phyloP scores from a whole-genome alignment of 2,329 filamentous ascomycete genomes.

The Trichoderma brevicompactum region DNA sequence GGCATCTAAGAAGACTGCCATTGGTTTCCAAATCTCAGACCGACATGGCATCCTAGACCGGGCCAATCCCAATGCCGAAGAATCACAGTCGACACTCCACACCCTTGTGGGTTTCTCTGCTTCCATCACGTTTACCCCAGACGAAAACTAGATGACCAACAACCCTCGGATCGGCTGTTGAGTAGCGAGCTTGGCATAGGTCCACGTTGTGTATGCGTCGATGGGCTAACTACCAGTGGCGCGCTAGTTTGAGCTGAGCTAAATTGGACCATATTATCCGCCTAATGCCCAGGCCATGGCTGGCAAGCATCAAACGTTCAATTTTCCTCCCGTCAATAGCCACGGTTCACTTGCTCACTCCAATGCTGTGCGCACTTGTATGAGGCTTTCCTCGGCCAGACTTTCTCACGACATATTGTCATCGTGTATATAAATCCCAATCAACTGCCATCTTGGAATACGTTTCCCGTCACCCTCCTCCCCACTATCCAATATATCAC shows the following conservation, averaged over 20 bases:
- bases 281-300: not conserved
- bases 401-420: not conserved
- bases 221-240: slow-evolving; percentile 8
- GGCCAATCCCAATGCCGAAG: not conserved
- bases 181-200: not conserved
- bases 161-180: not conserved
- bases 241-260: slow-evolving; percentile 6
- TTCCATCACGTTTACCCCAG: slow-evolving; percentile 2
- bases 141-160: slow-evolving; percentile 1
- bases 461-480: not conserved
- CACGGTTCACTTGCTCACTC: not conserved
- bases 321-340: not conserved
- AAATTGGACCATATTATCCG: slow-evolving; percentile 5
- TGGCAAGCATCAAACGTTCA: not conserved
- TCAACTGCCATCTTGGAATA: not conserved
- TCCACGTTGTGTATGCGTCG: not conserved
- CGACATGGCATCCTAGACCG: not conserved
- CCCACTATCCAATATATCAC: no score
- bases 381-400: not conserved
- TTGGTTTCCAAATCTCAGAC: not conserved
- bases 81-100: not conserved
- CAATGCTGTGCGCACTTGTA: not conserved
- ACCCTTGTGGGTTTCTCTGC: not conserved
- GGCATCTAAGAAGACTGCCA: not conserved
- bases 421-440: slow-evolving; percentile 1